Evolutionary conservation across 2,329 filamentous ascomycete species (phyloP).

Genomic region (Pyrenophora teres): DNA sequence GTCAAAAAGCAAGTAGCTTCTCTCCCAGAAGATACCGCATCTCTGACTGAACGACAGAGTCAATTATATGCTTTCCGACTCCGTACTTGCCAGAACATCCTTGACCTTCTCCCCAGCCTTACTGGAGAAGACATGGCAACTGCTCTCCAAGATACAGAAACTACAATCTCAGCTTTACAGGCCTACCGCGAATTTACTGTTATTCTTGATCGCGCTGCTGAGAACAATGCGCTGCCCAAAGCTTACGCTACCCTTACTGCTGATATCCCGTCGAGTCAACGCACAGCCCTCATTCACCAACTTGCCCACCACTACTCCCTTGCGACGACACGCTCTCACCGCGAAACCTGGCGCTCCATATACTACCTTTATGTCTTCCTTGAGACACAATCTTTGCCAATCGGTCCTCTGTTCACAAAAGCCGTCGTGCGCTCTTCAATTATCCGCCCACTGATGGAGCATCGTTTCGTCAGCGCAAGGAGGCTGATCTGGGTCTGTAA

Average conservation of each 20-base stretch:
- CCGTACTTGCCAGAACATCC: slow-evolving; percentile 9
- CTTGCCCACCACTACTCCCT: slow-evolving; percentile 41
- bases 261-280: slow-evolving; percentile 19
- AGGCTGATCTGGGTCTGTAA: slow-evolving; percentile 38
- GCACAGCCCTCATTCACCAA: slow-evolving; percentile 35
- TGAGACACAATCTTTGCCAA: slow-evolving; percentile 20
- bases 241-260: slow-evolving; percentile 20
- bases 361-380: slow-evolving; percentile 39
- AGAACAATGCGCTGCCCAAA: slow-evolving; percentile 30
- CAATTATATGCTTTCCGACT: slow-evolving; percentile 16
- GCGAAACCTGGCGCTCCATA: slow-evolving; percentile 31
- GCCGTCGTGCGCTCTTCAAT: slow-evolving; percentile 34
- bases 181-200: slow-evolving; percentile 30
- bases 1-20: slow-evolving; percentile 7
- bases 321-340: slow-evolving; percentile 26
- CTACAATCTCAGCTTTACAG: slow-evolving; percentile 1
- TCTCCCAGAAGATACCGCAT: slow-evolving; percentile 2
- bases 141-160: neutral
- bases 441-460: slow-evolving; percentile 33
- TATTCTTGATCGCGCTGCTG: slow-evolving; percentile 31
- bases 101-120: slow-evolving; percentile 10
- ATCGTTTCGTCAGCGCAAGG: slow-evolving; percentile 35
- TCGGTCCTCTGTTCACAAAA: slow-evolving; percentile 38
- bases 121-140: neutral
- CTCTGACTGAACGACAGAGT: slow-evolving; percentile 1